Conservation (phyloP, 164 flowering plant species). For the Nelumbo lutea region DNA sequence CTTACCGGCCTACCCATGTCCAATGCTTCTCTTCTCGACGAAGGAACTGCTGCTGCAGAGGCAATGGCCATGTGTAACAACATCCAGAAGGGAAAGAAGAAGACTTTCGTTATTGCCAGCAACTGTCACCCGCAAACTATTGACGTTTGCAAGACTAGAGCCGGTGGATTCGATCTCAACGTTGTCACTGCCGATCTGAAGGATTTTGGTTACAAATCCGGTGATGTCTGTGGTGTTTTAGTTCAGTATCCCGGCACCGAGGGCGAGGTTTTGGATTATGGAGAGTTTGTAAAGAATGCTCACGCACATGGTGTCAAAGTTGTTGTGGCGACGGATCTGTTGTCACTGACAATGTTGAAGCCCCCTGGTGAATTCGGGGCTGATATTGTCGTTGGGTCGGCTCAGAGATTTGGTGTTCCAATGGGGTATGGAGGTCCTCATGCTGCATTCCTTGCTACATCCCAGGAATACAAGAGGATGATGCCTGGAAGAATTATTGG, state of each 20-base stretch:
- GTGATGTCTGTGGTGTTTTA: conserved; percentile 97
- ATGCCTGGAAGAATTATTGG: conserved; percentile 99
- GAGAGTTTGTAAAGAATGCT: conserved; percentile 78
- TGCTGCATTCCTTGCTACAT: conserved; percentile 94
- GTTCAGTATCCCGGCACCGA: conserved; percentile 98
- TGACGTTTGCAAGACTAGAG: conserved; percentile 86
- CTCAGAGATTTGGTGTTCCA: conserved; percentile 97
- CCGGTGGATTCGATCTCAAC: conserved; percentile 78
- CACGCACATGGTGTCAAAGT: conserved; percentile 97
- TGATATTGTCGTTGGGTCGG: conserved; percentile 88
- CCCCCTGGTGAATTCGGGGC: conserved; percentile 96
- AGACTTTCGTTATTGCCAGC: conserved; percentile 80
- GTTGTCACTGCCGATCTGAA: conserved; percentile 64
- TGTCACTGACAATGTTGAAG: conserved; percentile 89
- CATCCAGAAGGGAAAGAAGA: conserved; percentile 76
- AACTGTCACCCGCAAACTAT: conserved; percentile 93
- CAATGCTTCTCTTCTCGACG: conserved; percentile 91
- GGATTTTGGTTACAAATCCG: conserved; percentile 67
- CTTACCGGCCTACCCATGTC: conserved; percentile 98
- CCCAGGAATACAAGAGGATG: conserved; percentile 97
- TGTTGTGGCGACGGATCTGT: conserved; percentile 88
- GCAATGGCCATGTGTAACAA: conserved; percentile 99
- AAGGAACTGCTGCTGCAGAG: conserved; percentile 98
- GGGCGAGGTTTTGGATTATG: conserved; percentile 86
- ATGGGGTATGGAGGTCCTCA: conserved; percentile 99